phyloP scores from a whole-genome alignment of 148 eudicot species.

The Camellia sinensis region DNA sequence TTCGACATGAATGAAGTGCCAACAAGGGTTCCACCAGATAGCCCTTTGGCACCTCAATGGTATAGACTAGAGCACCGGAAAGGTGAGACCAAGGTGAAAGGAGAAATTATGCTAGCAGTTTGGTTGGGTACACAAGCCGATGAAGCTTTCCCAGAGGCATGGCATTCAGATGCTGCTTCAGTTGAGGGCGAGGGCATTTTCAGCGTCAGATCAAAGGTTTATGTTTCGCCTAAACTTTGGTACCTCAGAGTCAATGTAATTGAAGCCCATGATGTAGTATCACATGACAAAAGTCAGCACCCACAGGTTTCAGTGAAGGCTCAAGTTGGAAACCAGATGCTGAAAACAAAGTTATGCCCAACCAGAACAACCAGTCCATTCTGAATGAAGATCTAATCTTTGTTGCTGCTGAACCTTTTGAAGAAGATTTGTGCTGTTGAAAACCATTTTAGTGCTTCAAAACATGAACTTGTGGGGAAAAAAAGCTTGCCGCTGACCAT shows the following conservation, averaged over 20 bases:
- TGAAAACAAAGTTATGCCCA: constrained; percentile 52
- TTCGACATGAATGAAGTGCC: constrained; percentile 70
- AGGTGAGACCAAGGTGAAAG: constrained; percentile 45
- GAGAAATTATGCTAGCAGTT: constrained; percentile 75
- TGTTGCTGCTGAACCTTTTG: constrained; percentile 77
- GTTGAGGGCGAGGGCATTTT: constrained; percentile 66
- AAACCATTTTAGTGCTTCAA: constrained; percentile 43
- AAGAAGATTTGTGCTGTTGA: constrained; percentile 61
- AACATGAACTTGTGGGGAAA: constrained; percentile 51
- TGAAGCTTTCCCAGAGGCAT: constrained; percentile 78
- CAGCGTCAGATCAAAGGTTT: constrained; percentile 65
- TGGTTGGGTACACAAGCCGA: constrained; percentile 87
- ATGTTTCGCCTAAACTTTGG: constrained; percentile 76
- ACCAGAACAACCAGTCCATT: constrained; percentile 54
- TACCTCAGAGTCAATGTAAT: constrained; percentile 73
- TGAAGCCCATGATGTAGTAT: constrained; percentile 66
- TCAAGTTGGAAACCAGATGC: constrained; percentile 47
- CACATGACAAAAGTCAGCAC: constrained; percentile 41
- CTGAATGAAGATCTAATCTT: constrained; percentile 75
- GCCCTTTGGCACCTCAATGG: constrained; percentile 82
- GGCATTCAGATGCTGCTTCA: constrained; percentile 69
- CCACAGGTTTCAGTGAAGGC: constrained; percentile 68
- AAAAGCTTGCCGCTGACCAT: constrained; percentile 38
- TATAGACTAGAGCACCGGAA: constrained; percentile 58
- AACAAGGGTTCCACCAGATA: constrained; percentile 68